Conservation (phyloP, 2,329 filamentous ascomycete genomes). For the Cladosporium sp. region DNA sequence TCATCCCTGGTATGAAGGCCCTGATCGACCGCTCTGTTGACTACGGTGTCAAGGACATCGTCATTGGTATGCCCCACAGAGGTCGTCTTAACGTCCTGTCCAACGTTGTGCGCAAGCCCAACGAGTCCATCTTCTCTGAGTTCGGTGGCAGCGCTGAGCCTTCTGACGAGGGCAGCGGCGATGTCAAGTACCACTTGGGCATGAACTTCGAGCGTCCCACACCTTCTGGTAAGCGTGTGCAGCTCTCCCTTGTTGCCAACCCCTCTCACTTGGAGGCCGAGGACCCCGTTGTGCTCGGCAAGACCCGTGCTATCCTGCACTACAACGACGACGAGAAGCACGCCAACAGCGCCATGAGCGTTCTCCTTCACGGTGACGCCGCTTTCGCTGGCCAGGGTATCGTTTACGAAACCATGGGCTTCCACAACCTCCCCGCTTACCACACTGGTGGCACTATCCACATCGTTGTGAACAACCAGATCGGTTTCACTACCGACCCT, state of each 20-base stretch:
- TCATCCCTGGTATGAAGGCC: constrained; percentile 99
- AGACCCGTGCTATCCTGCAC: constrained; percentile 96
- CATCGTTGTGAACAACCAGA: constrained; percentile 98
- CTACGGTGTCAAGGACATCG: constrained; percentile 97
- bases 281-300: constrained; percentile 94
- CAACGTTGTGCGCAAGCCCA: constrained; percentile 98
- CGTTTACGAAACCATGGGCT: constrained; percentile 97
- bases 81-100: constrained; percentile 95
- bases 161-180: constrained; percentile 92
- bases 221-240: constrained; percentile 97
- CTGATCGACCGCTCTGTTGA: constrained; percentile 97
- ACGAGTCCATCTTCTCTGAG: constrained; percentile 99
- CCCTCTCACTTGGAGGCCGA: constrained; percentile 97
- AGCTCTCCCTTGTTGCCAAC: constrained; percentile 96
- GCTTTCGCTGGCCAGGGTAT: constrained; percentile 95
- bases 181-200: constrained; percentile 98
- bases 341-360: constrained; percentile 87
- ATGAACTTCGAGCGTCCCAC: constrained; percentile 99
- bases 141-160: constrained; percentile 85
- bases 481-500: constrained; percentile 98
- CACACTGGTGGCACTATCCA: constrained; percentile 97
- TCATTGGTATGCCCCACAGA: constrained; percentile 99
- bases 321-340: constrained; percentile 96
- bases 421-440: constrained; percentile 92
- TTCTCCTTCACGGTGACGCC: constrained; percentile 93